Evolutionary conservation across 2,329 filamentous ascomycete genomes (phyloP).

Genomic region (Claviceps purpurea): DNA sequence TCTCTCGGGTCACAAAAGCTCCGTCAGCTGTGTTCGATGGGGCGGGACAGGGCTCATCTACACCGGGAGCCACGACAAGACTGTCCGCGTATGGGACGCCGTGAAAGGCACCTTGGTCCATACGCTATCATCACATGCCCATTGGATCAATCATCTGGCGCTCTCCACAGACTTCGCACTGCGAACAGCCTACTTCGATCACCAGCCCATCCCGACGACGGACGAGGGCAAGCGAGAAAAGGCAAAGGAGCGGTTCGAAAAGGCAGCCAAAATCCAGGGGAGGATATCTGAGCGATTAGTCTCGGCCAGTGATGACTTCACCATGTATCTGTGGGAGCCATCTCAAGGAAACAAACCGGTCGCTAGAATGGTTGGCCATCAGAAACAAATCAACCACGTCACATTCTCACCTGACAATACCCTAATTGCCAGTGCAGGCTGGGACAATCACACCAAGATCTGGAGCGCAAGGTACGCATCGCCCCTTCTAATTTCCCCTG

Average conservation of each 20-base stretch:
- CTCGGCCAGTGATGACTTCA: slow-evolving; percentile 89
- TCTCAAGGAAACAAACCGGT: slow-evolving; percentile 66
- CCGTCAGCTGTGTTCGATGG: slow-evolving; percentile 86
- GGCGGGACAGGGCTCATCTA: slow-evolving; percentile 80
- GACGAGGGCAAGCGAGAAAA: slow-evolving; percentile 59
- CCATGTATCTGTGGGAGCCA: slow-evolving; percentile 92
- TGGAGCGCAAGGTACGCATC: slow-evolving; percentile 59
- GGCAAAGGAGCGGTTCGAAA: slow-evolving; percentile 72
- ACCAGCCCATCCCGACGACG: slow-evolving; percentile 53
- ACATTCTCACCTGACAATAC: slow-evolving; percentile 83
- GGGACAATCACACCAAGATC: slow-evolving; percentile 90
- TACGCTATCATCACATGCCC: slow-evolving; percentile 69
- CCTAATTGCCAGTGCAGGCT: slow-evolving; percentile 76
- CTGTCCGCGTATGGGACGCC: slow-evolving; percentile 80
- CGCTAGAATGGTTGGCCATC: slow-evolving; percentile 80
- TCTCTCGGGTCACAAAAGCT: slow-evolving; percentile 76
- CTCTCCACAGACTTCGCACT: slow-evolving; percentile 86
- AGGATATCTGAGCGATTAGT: slow-evolving; percentile 73
- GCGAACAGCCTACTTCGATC: slow-evolving; percentile 76
- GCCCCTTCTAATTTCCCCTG: too few species aligned
- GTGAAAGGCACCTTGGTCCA: slow-evolving; percentile 66
- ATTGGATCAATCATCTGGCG: slow-evolving; percentile 92
- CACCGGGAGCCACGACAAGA: slow-evolving; percentile 81
- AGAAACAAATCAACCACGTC: slow-evolving; percentile 94
- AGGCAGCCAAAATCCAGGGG: slow-evolving; percentile 64